These are phyloP conservation scores for Amaranthus hypochondriacus DNA, from an alignment of 148 eudicot species.

Conservation along the genomic window DNA sequence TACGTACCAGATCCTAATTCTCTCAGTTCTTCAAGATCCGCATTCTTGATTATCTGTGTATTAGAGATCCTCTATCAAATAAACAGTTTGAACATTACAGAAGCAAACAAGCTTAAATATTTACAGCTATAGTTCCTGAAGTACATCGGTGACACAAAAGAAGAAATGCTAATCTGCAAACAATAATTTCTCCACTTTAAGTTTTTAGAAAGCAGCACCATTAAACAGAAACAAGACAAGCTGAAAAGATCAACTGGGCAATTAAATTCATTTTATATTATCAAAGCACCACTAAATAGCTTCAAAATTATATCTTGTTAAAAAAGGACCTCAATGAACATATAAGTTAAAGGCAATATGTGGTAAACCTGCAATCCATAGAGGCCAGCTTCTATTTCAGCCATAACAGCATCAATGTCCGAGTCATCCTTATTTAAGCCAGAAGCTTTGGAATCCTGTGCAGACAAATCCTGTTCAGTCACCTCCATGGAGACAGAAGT, in stretches of 20 bases:
- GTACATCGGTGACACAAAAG: not conserved
- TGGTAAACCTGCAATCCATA: slow-evolving; percentile 76
- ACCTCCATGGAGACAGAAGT: slow-evolving; percentile 12
- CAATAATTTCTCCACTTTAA: not conserved
- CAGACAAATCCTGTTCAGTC: slow-evolving; percentile 20
- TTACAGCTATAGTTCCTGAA: slow-evolving; percentile 1
- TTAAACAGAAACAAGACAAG: slow-evolving; percentile 4
- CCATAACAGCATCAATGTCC: slow-evolving; percentile 71
- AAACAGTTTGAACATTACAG: slow-evolving; percentile 7
- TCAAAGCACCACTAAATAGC: not conserved
- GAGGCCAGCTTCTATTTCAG: slow-evolving; percentile 85
- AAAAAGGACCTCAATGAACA: not conserved
- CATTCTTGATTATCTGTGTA: slow-evolving; percentile 73
- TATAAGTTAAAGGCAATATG: not conserved
- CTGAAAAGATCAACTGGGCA: not conserved
- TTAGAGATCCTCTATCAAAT: slow-evolving; percentile 19
- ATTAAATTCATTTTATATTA: not conserved
- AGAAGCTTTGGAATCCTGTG: slow-evolving; percentile 44
- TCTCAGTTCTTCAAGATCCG: slow-evolving; percentile 81
- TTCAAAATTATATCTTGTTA: not conserved
- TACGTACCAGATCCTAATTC: slow-evolving; percentile 96
- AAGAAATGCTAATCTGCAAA: not conserved
- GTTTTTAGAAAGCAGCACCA: not conserved
- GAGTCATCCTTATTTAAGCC: slow-evolving; percentile 40
- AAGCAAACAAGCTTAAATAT: not conserved